phyloP scores from a whole-genome alignment of 2,329 filamentous ascomycete genomes.

The Zymoseptoria pseudotritici region DNA sequence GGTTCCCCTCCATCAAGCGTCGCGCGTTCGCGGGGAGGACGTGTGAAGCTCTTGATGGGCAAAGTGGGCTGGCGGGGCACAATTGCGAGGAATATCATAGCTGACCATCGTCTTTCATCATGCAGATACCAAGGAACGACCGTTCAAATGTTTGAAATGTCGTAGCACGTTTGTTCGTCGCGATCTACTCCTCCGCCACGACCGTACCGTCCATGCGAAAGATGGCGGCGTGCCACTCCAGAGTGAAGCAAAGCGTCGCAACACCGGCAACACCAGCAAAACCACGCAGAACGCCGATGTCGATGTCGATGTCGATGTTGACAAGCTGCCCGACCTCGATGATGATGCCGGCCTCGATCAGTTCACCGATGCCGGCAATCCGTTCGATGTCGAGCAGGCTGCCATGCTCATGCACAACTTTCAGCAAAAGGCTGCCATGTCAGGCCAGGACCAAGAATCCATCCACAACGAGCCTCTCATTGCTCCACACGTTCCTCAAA shows the following conservation, averaged over 20 bases:
- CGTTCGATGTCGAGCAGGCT: slow-evolving; percentile 93
- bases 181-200: slow-evolving; percentile 91
- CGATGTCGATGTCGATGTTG: slow-evolving; percentile 44
- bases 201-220: slow-evolving; percentile 96
- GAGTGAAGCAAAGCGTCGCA: slow-evolving; percentile 83
- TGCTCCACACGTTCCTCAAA: slow-evolving; percentile 60
- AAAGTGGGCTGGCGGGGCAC: slow-evolving; percentile 22
- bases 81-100: neutral
- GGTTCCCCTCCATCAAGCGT: neutral
- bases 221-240: slow-evolving; percentile 90
- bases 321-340: slow-evolving; percentile 74
- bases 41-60: slow-evolving; percentile 10
- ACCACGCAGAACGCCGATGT: slow-evolving; percentile 39
- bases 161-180: slow-evolving; percentile 96
- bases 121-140: slow-evolving; percentile 93
- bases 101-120: neutral
- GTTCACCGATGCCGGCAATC: slow-evolving; percentile 83
- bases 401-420: slow-evolving; percentile 98
- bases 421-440: slow-evolving; percentile 82
- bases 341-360: slow-evolving; percentile 68
- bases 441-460: slow-evolving; percentile 50
- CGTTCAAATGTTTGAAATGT: slow-evolving; percentile 98
- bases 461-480: slow-evolving; percentile 58
- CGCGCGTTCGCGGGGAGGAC: slow-evolving; percentile 10
- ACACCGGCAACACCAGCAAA: slow-evolving; percentile 21